Percentiles rank a stretch among this genome's conserved stretches.
phyloP scores from a whole-genome alignment of 2,329 filamentous ascomycete genomes.

The Alternaria tenuissima region DNA sequence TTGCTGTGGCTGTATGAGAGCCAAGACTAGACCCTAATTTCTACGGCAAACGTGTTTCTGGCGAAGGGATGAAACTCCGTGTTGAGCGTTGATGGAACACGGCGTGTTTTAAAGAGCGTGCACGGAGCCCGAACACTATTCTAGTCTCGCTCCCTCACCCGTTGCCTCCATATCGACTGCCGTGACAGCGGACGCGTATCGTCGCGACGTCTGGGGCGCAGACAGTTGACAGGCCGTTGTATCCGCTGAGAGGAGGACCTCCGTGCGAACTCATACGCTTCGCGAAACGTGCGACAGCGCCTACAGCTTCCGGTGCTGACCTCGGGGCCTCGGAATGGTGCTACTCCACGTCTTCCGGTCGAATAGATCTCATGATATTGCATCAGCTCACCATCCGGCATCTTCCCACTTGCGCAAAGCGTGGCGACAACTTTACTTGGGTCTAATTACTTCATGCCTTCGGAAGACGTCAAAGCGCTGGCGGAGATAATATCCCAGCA shows the following conservation, averaged over 20 bases:
- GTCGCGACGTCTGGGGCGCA: conserved; percentile 18
- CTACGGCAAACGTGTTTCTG: conserved; percentile 38
- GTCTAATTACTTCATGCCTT: neutral
- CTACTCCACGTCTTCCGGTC: neutral
- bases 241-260: conserved; percentile 13
- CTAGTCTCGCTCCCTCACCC: conserved; percentile 3
- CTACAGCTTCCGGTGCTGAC: neutral
- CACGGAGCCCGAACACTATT: conserved; percentile 16
- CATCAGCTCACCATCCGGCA: neutral
- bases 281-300: conserved; percentile 7
- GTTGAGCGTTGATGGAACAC: conserved; percentile 28
- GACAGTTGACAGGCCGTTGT: conserved; percentile 19
- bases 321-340: neutral
- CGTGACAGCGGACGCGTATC: conserved; percentile 15
- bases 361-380: neutral
- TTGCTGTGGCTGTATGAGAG: conserved; percentile 40
- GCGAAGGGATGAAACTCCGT: conserved; percentile 46
- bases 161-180: conserved; percentile 11
- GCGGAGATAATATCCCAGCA: neutral
- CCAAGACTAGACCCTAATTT: conserved; percentile 21
- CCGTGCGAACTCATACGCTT: neutral
- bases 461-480: neutral
- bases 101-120: conserved; percentile 27
- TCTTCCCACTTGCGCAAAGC: neutral
- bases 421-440: neutral